phyloP scores from a whole-genome alignment of 202 grass and related monocot species.

The Carex sylvatica region DNA sequence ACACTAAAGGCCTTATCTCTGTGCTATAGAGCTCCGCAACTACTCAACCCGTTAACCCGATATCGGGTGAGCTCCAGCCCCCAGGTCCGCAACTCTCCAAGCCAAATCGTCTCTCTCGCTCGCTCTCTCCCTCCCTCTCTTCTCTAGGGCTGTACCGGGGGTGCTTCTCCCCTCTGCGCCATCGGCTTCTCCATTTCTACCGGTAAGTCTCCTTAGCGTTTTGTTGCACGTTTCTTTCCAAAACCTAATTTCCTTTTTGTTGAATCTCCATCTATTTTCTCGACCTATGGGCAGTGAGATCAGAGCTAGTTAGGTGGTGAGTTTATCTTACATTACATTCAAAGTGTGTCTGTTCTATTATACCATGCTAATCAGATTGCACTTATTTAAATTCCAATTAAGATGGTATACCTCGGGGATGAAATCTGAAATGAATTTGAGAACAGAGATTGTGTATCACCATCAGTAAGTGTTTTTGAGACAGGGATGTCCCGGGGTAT shows the following conservation, averaged over 20 bases:
- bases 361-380: background rate
- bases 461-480: background rate
- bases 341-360: background rate
- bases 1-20: background rate
- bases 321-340: background rate
- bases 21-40: background rate
- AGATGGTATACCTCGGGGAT: background rate
- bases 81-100: conserved; percentile 4
- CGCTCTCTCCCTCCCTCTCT: conserved; percentile 15
- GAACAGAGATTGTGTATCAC: background rate
- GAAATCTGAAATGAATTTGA: conserved; percentile 7
- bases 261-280: background rate
- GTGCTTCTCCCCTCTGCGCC: background rate
- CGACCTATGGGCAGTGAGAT: background rate
- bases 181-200: background rate
- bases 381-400: background rate
- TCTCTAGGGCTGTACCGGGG: conserved; percentile 33
- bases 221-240: background rate
- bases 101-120: conserved; percentile 12
- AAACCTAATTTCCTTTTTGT: background rate
- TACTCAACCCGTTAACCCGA: conserved; percentile 24
- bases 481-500: background rate
- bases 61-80: background rate
- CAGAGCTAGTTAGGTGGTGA: conserved; percentile 4
- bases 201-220: background rate